These are phyloP conservation scores for Rhynchospora breviuscula DNA, from an alignment of 176 grass and related monocot species.

Conservation along the genomic window DNA sequence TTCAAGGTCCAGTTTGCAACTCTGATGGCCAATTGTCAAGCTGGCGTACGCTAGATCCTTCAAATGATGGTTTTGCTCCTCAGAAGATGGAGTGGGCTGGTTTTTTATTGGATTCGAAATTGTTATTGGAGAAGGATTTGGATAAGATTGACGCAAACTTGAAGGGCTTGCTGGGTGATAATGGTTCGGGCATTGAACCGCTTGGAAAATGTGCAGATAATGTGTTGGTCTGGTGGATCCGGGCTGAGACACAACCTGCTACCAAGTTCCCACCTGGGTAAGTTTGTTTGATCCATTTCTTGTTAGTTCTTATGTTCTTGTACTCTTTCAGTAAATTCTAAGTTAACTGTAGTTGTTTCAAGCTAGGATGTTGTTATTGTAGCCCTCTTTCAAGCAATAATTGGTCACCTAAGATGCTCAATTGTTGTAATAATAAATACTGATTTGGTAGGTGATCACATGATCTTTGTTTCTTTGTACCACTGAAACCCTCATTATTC, in stretches of 20 bases:
- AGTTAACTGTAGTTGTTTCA: neutral
- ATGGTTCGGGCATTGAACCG: slow-evolving; percentile 61
- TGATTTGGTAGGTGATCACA: slow-evolving; percentile 16
- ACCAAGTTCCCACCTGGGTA: slow-evolving; percentile 85
- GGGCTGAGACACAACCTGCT: slow-evolving; percentile 48
- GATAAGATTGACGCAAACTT: slow-evolving; percentile 49
- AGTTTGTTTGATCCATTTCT: slow-evolving; percentile 26
- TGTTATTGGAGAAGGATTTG: slow-evolving; percentile 72
- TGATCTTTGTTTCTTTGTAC: neutral
- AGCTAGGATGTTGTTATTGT: neutral
- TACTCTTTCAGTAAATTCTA: neutral
- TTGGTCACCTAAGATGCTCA: slow-evolving; percentile 14
- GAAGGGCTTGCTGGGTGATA: slow-evolving; percentile 45
- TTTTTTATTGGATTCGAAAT: slow-evolving; percentile 61
- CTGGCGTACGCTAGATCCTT: slow-evolving; percentile 50
- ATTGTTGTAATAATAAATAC: neutral
- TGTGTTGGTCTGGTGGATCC: slow-evolving; percentile 77
- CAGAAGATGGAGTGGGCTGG: slow-evolving; percentile 77
- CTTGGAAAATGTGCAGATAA: slow-evolving; percentile 57
- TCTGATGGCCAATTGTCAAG: slow-evolving; percentile 44
- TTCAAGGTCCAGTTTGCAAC: slow-evolving; percentile 81
- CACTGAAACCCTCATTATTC: slow-evolving; percentile 2
- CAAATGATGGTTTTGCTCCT: slow-evolving; percentile 34
- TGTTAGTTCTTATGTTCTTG: neutral
- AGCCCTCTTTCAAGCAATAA: neutral